A percentile compares a stretch with the other conserved stretches of the same genome.
These are phyloP conservation scores for Symbiodinium pilosum DNA, from an alignment of 73 alveolate genomes.

Conservation along the genomic window DNA sequence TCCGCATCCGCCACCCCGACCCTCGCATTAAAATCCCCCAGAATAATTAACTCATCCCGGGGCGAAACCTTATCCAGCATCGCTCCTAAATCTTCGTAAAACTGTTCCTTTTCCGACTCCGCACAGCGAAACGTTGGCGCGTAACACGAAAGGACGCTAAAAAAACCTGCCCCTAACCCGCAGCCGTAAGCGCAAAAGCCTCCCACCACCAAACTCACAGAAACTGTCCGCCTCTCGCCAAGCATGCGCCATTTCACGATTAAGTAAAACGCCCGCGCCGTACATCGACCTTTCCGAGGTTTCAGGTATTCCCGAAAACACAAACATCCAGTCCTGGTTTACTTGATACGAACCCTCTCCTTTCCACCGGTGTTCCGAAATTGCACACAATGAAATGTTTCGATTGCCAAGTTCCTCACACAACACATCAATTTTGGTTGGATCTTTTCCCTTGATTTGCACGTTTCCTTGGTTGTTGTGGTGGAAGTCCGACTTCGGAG, in stretches of 20 bases:
- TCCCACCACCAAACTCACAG: background rate
- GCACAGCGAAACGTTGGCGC: slow-evolving; percentile 19
- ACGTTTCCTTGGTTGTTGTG: background rate
- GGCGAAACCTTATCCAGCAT: background rate
- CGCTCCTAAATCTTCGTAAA: background rate
- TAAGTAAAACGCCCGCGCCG: background rate
- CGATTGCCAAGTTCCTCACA: background rate
- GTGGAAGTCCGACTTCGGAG: background rate
- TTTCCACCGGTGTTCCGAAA: slow-evolving; percentile 40
- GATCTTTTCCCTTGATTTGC: background rate
- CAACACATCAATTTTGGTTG: background rate
- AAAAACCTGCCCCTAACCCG: background rate
- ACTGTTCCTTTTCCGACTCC: background rate
- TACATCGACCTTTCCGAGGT: background rate
- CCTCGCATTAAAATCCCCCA: slow-evolving; percentile 46
- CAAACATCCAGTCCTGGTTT: background rate
- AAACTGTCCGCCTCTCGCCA: background rate
- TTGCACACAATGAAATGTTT: background rate
- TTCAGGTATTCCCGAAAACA: background rate
- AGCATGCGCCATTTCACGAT: background rate
- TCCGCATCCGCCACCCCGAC: slow-evolving; percentile 9
- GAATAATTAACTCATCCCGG: background rate
- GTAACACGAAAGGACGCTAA: slow-evolving; percentile 8
- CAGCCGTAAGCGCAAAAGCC: background rate
- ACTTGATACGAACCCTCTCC: background rate